Evolutionary conservation across 108 stramenopile genomes (phyloP).

Genomic region (Cylindrotheca fusiformis): DNA sequence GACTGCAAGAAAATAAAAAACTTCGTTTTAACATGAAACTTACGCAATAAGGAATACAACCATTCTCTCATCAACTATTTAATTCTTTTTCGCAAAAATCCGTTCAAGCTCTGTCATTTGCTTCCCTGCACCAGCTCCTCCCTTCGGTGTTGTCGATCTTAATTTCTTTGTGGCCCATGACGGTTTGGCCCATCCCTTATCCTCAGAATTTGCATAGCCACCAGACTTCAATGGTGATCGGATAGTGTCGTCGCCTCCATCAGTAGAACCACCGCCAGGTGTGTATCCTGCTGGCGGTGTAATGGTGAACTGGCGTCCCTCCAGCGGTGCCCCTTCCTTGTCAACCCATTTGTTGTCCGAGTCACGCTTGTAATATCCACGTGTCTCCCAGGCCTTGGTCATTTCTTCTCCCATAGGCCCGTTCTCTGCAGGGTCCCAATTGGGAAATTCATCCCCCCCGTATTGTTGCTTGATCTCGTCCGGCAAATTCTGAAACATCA

Average conservation of each 20-base stretch:
- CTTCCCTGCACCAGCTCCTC: neutral
- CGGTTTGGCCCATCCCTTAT: constrained; percentile 26
- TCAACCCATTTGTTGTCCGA: constrained; percentile 25
- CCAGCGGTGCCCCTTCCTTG: constrained; percentile 18
- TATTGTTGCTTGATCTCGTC: constrained; percentile 14
- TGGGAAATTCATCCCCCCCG: constrained; percentile 17
- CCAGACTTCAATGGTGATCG: neutral
- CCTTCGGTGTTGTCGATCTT: neutral
- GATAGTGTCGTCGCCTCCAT: neutral
- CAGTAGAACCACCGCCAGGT: constrained; percentile 7
- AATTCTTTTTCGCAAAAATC: too few species aligned
- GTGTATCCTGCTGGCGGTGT: constrained; percentile 12
- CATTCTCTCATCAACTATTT: too few species aligned
- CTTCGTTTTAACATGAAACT: too few species aligned
- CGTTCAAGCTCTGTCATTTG: too few species aligned
- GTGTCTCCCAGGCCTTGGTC: constrained; percentile 8
- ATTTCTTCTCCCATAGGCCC: constrained; percentile 15
- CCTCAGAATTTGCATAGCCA: constrained; percentile 9
- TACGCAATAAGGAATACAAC: too few species aligned
- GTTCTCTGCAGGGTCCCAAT: constrained; percentile 16
- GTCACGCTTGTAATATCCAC: constrained; percentile 12
- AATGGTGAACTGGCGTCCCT: constrained; percentile 17
- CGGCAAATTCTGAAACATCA: constrained; percentile 22
- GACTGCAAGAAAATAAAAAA: too few species aligned
- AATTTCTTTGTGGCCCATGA: constrained; percentile 10